These are phyloP conservation scores for Spirogloea muscicola DNA, from an alignment of 139 green algal genomes.

Conservation along the genomic window DNA sequence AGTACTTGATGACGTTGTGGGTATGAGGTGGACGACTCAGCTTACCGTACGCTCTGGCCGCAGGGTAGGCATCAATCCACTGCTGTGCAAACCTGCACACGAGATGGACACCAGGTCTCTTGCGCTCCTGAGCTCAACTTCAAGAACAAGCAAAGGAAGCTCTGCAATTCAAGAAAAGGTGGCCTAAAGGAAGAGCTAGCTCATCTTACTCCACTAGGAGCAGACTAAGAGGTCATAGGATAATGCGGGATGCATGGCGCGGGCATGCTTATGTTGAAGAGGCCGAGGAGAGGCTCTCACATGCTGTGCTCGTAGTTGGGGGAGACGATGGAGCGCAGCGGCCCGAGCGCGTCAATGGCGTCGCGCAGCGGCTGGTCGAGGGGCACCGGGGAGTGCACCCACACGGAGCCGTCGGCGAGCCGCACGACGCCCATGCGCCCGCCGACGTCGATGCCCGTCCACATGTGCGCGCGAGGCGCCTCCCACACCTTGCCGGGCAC, in stretches of 20 bases:
- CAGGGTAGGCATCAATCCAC: conserved; percentile 58
- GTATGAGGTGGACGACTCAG: background rate
- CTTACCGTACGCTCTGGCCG: conserved; percentile 52
- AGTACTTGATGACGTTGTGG: background rate
- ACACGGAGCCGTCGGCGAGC: conserved; percentile 53
- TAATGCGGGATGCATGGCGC: too few relatives aligned
- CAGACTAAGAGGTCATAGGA: too few relatives aligned
- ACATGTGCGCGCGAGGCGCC: conserved; percentile 60
- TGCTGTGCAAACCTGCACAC: conserved; percentile 42
- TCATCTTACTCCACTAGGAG: too few relatives aligned
- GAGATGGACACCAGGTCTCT: background rate
- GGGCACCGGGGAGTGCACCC: conserved; percentile 60
- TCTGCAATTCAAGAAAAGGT: too few relatives aligned
- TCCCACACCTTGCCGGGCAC: conserved; percentile 22
- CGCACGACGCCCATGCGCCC: conserved; percentile 48
- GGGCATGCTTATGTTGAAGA: too few relatives aligned
- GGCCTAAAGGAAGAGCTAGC: too few relatives aligned
- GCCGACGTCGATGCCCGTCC: conserved; percentile 61
- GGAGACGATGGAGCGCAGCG: conserved; percentile 57
- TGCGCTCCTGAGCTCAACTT: too few relatives aligned
- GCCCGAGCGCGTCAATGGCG: conserved; percentile 51
- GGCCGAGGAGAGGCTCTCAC: too few relatives aligned
- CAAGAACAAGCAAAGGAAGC: too few relatives aligned
- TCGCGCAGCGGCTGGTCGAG: conserved; percentile 48
- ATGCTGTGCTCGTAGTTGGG: conserved; percentile 65